A percentile compares a stretch with the other conserved stretches of the same genome.
phyloP scores from a whole-genome alignment of 345 rosid genomes.

The Turnera subulata region DNA sequence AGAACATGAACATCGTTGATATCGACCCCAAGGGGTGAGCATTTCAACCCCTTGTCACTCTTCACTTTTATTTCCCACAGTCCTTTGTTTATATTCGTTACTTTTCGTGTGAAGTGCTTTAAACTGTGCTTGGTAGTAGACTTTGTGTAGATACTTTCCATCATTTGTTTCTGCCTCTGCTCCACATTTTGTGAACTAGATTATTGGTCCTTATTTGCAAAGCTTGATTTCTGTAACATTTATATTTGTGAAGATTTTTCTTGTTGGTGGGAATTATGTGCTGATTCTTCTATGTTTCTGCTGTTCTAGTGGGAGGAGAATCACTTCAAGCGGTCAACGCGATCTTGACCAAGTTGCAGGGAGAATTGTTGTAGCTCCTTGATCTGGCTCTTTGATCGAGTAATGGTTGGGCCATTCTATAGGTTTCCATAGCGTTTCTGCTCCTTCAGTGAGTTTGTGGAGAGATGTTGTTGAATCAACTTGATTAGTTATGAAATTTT shows the following conservation, averaged over 20 bases:
- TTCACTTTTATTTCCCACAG: background rate
- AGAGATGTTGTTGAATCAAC: constrained; percentile 8
- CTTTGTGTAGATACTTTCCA: background rate
- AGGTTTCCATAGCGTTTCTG: no score
- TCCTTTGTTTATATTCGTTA: no score
- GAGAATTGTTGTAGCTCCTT: constrained; percentile 26
- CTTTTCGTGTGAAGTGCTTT: no score
- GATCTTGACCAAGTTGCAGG: constrained; percentile 41
- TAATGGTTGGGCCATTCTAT: background rate
- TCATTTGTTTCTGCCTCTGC: background rate
- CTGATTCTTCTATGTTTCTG: background rate
- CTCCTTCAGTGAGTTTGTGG: no score
- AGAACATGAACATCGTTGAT: constrained; percentile 61
- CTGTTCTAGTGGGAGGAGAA: constrained; percentile 22
- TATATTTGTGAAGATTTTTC: no score
- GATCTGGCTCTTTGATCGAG: constrained; percentile 25
- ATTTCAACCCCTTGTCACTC: background rate
- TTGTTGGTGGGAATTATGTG: no score
- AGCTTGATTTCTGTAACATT: no score
- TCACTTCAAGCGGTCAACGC: constrained; percentile 32
- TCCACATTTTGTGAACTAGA: no score
- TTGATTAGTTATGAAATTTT: constrained; percentile 6
- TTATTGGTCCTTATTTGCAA: no score
- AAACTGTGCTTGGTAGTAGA: no score
- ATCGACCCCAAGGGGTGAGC: constrained; percentile 65